Evolutionary conservation across 2,329 filamentous ascomycete species (phyloP).

Genomic region (Fusarium caatingaense): DNA sequence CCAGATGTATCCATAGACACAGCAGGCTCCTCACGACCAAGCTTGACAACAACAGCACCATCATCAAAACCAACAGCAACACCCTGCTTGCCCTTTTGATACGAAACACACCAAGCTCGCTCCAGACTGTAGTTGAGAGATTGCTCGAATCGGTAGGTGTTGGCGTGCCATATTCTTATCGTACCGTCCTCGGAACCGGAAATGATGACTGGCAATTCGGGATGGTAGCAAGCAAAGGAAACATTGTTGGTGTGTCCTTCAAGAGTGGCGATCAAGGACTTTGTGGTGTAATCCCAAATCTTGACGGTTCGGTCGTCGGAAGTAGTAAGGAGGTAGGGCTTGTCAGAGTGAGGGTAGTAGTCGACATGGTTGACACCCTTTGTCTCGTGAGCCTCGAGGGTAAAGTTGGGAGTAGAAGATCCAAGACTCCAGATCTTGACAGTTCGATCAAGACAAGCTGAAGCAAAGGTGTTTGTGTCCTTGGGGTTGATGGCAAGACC

Average conservation of each 20-base stretch:
- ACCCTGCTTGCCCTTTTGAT: conserved; percentile 93
- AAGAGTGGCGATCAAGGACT: conserved; percentile 93
- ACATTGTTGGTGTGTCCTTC: conserved; percentile 99
- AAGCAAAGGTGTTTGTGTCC: conserved; percentile 91
- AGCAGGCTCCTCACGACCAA: conserved; percentile 95
- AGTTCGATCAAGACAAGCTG: conserved; percentile 93
- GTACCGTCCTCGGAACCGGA: conserved; percentile 98
- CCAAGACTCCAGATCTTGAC: conserved; percentile 99
- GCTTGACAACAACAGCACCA: conserved; percentile 96
- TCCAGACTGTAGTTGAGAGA: conserved; percentile 96
- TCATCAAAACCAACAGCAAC: conserved; percentile 97
- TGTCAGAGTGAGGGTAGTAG: conserved; percentile 80
- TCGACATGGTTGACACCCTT: conserved; percentile 99
- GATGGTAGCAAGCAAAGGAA: conserved; percentile 97
- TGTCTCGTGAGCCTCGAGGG: conserved; percentile 94
- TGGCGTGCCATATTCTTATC: conserved; percentile 98
- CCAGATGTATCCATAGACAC: conserved; percentile 97
- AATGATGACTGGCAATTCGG: conserved; percentile 95
- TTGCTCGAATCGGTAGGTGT: conserved; percentile 95
- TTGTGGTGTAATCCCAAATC: conserved; percentile 99
- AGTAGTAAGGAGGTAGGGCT: conserved; percentile 92
- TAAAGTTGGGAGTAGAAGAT: conserved; percentile 94
- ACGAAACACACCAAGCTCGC: conserved; percentile 96
- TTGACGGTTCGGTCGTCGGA: conserved; percentile 97
- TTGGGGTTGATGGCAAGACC: conserved; percentile 97